phyloP scores from a whole-genome alignment of 192 early-diverging fungal genomes.

The Phlyctochytrium arcticum region DNA sequence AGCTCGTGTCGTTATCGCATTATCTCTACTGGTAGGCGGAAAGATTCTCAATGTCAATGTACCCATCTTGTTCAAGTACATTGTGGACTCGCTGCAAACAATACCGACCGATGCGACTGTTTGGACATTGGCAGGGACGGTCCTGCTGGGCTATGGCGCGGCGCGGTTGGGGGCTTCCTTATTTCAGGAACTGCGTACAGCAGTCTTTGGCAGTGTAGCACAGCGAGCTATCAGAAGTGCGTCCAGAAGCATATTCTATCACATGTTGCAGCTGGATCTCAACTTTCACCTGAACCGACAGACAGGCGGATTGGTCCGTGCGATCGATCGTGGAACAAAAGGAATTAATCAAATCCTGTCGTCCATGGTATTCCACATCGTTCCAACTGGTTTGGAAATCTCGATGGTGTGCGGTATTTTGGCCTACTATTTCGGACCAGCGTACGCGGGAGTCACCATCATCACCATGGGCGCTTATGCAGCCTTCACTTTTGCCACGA shows the following conservation, averaged over 20 bases:
- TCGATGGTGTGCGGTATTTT: slow-evolving; percentile 92
- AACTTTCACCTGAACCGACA: slow-evolving; percentile 90
- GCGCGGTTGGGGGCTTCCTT: slow-evolving; percentile 76
- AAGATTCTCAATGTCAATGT: slow-evolving; percentile 88
- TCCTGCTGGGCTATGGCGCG: slow-evolving; percentile 91
- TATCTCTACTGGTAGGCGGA: slow-evolving; percentile 73
- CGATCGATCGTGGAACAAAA: slow-evolving; percentile 86
- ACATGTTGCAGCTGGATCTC: slow-evolving; percentile 83
- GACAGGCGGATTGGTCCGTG: slow-evolving; percentile 93
- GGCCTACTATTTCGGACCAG: slow-evolving; percentile 64
- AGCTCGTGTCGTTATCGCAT: slow-evolving; percentile 77
- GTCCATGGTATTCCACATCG: slow-evolving; percentile 91
- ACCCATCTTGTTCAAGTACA: slow-evolving; percentile 91
- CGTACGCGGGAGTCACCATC: slow-evolving; percentile 84
- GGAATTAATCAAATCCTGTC: slow-evolving; percentile 96
- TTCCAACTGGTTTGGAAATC: slow-evolving; percentile 94
- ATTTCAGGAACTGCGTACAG: slow-evolving; percentile 89
- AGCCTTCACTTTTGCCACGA: slow-evolving; percentile 62
- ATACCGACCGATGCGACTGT: slow-evolving; percentile 62
- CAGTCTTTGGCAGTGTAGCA: slow-evolving; percentile 88
- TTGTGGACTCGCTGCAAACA: slow-evolving; percentile 81
- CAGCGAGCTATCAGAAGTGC: slow-evolving; percentile 89
- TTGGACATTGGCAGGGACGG: slow-evolving; percentile 79
- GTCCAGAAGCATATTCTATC: slow-evolving; percentile 84
- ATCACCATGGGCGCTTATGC: slow-evolving; percentile 58